These are phyloP conservation scores for Ophiosphaerella korrae DNA, from an alignment of 2,329 filamentous ascomycete species.

Conservation along the genomic window DNA sequence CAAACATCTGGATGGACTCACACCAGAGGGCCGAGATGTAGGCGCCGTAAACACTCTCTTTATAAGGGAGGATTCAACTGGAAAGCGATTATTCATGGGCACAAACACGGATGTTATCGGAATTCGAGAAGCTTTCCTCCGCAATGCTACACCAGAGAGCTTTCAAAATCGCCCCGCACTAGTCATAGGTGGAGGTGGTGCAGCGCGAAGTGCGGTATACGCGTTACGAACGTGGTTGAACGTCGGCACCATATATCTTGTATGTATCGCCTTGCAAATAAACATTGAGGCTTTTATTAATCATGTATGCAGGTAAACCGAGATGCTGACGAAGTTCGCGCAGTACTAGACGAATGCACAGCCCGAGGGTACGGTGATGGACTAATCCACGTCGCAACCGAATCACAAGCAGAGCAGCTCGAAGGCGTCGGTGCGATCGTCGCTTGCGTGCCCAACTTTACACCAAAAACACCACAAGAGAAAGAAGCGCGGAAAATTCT, in stretches of 20 bases:
- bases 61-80: constrained; percentile 57
- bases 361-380: constrained; percentile 63
- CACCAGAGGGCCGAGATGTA: constrained; percentile 72
- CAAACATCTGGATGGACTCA: constrained; percentile 72
- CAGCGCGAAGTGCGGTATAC: constrained; percentile 78
- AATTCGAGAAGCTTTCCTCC: constrained; percentile 71
- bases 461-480: constrained; percentile 70
- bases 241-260: constrained; percentile 72
- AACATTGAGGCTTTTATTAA: background rate
- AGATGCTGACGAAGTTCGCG: constrained; percentile 68
- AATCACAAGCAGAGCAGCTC: constrained; percentile 63
- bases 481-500: constrained; percentile 62
- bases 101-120: constrained; percentile 84
- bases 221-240: constrained; percentile 72
- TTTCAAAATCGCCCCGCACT: constrained; percentile 69
- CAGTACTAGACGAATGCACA: constrained; percentile 68
- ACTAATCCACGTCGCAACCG: constrained; percentile 65
- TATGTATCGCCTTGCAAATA: background rate
- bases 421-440: constrained; percentile 70
- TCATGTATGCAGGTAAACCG: constrained; percentile 61
- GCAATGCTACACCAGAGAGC: constrained; percentile 52
- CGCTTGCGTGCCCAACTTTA: constrained; percentile 76
- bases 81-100: constrained; percentile 65
- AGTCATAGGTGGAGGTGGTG: constrained; percentile 78
- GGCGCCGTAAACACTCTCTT: constrained; percentile 84